Base-by-base conservation (phyloP, 139 green algal species). In the Auxenochlorella protothecoides region DNA sequence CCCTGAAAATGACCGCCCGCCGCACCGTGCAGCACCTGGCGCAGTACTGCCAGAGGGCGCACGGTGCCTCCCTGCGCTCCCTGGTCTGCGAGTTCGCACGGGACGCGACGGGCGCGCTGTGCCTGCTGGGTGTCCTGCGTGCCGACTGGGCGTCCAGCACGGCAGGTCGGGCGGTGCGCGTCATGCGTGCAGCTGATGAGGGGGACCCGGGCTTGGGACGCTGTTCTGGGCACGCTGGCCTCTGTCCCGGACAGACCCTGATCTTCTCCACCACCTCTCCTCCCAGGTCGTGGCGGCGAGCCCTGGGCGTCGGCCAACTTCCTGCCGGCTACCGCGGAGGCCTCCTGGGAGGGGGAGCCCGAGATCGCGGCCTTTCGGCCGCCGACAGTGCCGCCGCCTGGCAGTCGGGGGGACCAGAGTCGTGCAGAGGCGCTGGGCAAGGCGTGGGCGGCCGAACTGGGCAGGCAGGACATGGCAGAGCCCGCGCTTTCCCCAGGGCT, bases 1-100 rank as follows among this genome's bases (percentile, higher is more conserved):
- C 64, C 5, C 68, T 86, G 52, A 88, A 86, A 51, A 85, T 85
- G 78, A 68, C 67, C 63, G 72, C 85, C 15, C 68, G 82, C 3
- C 83, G 82, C 72, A 69, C 82, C 14, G 80, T 73, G 2, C 64
- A 70, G 4, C 61, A 80, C 66, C 57, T 89, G 61, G 84, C 87
- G 11, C 81, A 86, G 71, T 86, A 89, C 80, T 81, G 88, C 51
- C 72, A 89, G 74, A 76, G 73, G 15, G 82, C 84, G 59, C 82
- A 88, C 64, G 61, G 71, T 53, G 72, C 87, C 13, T 84, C 79
- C 12, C 75, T 89, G 55, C 73, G 70, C 3, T 55, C 79, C 60
- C 73, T 88, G 16, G 77, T 83, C 12, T 79, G 79, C 55, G 82
- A 87, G 69, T 85, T 79, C 73, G 56, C 84, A 10, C 82, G 80